phyloP scores from a whole-genome alignment of 2,329 filamentous ascomycete species.

The Ceratocystis huliohia region DNA sequence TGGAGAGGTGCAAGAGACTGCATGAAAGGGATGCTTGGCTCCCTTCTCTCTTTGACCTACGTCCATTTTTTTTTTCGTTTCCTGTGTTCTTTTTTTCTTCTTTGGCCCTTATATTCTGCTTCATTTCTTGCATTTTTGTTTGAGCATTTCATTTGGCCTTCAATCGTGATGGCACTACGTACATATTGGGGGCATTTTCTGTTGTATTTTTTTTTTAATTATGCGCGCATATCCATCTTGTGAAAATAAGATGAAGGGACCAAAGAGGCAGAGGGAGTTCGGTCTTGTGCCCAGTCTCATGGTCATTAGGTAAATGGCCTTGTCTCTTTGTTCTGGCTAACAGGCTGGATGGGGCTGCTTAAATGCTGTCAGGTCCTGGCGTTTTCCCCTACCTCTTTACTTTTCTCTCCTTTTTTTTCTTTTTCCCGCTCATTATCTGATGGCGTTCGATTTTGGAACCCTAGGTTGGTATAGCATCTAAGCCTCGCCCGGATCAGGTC shows the following conservation, averaged over 20 bases:
- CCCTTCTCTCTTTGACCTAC: not conserved
- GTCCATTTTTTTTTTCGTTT: not conserved
- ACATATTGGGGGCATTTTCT: not conserved
- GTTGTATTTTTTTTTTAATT: not conserved
- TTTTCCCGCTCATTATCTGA: too few relatives aligned
- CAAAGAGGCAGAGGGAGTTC: too few relatives aligned
- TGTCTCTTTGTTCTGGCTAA: too few relatives aligned
- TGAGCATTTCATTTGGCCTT: not conserved
- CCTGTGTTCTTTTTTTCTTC: not conserved
- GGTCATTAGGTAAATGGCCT: too few relatives aligned
- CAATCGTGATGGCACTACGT: not conserved
- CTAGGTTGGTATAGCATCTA: too few relatives aligned
- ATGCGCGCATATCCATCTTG: not conserved
- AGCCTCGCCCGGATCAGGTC: not conserved
- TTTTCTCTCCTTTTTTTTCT: too few relatives aligned
- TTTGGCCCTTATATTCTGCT: not conserved
- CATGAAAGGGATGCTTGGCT: not conserved
- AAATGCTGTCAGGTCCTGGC: too few relatives aligned
- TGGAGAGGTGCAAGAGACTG: not conserved
- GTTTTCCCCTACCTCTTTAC: too few relatives aligned
- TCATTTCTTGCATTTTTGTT: not conserved
- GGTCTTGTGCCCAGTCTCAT: too few relatives aligned
- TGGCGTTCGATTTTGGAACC: too few relatives aligned
- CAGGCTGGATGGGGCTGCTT: too few relatives aligned
- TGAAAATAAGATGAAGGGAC: not conserved